Percentiles rank a stretch among this genome's conserved stretches.
Evolutionary conservation across 140 eudicot species (phyloP).

Genomic region (Erigeron philadelphicus): DNA sequence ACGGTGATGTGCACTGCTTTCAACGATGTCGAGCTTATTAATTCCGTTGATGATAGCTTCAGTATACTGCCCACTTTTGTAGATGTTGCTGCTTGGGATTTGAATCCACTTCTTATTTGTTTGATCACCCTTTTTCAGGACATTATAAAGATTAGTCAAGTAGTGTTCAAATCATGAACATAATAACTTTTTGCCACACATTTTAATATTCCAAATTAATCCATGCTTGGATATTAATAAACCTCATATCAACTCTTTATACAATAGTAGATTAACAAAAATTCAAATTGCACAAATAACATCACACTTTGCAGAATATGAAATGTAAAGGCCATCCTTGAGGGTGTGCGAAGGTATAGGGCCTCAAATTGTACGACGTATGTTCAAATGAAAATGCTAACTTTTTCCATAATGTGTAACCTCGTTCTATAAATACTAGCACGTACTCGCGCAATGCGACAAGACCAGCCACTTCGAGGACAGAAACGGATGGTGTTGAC

Average conservation of each 20-base stretch:
- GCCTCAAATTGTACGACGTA: too few species aligned
- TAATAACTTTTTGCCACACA: too few species aligned
- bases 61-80: slow-evolving; percentile 22
- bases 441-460: too few species aligned
- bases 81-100: slow-evolving; percentile 31
- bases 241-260: neutral
- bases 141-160: slow-evolving; percentile 13
- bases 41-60: slow-evolving; percentile 41
- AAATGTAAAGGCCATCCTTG: neutral
- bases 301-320: neutral
- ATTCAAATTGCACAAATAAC: neutral
- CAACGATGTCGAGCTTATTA: slow-evolving; percentile 35
- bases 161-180: neutral
- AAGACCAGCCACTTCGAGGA: too few species aligned
- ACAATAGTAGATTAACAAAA: neutral
- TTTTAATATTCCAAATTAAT: neutral
- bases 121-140: slow-evolving; percentile 40
- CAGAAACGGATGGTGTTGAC: too few species aligned
- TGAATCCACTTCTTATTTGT: slow-evolving; percentile 49
- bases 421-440: too few species aligned
- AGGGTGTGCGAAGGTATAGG: too few species aligned
- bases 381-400: slow-evolving; percentile 5
- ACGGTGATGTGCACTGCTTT: slow-evolving; percentile 35
- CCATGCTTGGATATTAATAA: neutral
- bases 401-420: too few species aligned